Base-by-base conservation (phyloP, 176 grass and related monocot species). In the Calamus simplicifolius region DNA sequence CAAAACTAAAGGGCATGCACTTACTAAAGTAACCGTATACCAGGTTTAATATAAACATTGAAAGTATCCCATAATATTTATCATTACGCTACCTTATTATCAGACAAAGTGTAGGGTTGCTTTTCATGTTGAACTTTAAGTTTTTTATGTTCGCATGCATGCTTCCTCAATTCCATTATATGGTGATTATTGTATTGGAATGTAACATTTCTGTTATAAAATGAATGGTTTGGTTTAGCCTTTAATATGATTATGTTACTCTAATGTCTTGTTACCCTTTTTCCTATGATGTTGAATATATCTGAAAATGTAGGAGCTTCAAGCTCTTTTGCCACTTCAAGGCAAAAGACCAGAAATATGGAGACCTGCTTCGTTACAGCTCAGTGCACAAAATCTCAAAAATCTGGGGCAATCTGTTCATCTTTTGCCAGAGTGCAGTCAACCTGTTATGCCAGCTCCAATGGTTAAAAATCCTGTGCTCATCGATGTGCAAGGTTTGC, bases 401-500 rank as follows among this genome's bases (percentile, higher is more conserved):
- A 59, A 51, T 50, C 58, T 58, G 61, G 74, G 56, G 29, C 77
- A 53, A 67, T 35, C 64, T 14, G 12, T 29, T 57, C 70, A 62
- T 61, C 25, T 82, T 8, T 35, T 31, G 13, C 31, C 48, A 38
- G 43, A 66, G 26, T 35, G 55, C 49, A 19, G 19, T 19, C 59
- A 54, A 27, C 52, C 53, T 29, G 0, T 56, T 0, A 25, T 59
- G 1, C 43, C 71, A 69, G 3, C 27, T 55, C 74, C 71, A 57
- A 62, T 54, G 63, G 57, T 65, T 84, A 64, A 84, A 78, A 63
- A 29, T 58, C 56, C 80, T 43, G 26, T 66, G 10, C 82, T 87
- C 27, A 70, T 87, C 10, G 77, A 90, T 54, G 18, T 80, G 2
- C 83, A 87, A 85, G 86, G 89, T 95, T 57, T 25, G 63, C 25